Percentiles rank a stretch among this genome's conserved stretches.
Conservation (phyloP, 1,139 yeast genomes). For the Candida labiduridarum region DNA sequence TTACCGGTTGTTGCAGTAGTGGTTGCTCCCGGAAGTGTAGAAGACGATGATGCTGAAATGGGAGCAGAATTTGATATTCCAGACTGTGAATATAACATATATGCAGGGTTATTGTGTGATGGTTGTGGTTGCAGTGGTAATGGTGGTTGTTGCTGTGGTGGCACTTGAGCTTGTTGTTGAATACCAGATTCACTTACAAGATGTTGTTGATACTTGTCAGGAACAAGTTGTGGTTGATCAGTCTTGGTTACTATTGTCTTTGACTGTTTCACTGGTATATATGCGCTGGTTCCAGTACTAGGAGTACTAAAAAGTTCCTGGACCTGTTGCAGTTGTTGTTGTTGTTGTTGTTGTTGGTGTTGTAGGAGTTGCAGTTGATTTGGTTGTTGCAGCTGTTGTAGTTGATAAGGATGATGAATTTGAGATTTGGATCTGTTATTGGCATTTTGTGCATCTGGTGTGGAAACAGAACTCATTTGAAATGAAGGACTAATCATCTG, state of each 20-base stretch:
- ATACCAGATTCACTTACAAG: neutral
- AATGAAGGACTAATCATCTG: constrained; percentile 13
- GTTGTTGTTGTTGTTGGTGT: constrained; percentile 2
- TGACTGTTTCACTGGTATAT: constrained; percentile 4
- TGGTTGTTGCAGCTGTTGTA: constrained; percentile 7
- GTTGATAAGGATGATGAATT: constrained; percentile 9
- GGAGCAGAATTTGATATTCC: constrained; percentile 3
- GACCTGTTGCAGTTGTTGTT: constrained; percentile 4
- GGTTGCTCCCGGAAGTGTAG: neutral
- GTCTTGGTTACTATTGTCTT: constrained; percentile 3
- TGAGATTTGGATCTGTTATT: constrained; percentile 7
- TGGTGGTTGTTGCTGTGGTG: constrained; percentile 9
- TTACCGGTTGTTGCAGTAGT: neutral
- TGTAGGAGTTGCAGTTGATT: constrained; percentile 5
- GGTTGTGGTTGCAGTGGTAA: constrained; percentile 10
- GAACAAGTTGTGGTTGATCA: neutral
- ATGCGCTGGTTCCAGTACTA: neutral
- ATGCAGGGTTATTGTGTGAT: constrained; percentile 9
- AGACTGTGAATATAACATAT: constrained; percentile 16
- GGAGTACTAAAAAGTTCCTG: constrained; percentile 4
- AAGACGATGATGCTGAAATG: neutral
- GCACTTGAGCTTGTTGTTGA: constrained; percentile 10
- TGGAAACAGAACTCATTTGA: constrained; percentile 11
- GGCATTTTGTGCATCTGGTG: constrained; percentile 12
- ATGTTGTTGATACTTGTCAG: constrained; percentile 4